Conservation (phyloP, 1,284 basidiomycete species). For the Mycena citricolor region DNA sequence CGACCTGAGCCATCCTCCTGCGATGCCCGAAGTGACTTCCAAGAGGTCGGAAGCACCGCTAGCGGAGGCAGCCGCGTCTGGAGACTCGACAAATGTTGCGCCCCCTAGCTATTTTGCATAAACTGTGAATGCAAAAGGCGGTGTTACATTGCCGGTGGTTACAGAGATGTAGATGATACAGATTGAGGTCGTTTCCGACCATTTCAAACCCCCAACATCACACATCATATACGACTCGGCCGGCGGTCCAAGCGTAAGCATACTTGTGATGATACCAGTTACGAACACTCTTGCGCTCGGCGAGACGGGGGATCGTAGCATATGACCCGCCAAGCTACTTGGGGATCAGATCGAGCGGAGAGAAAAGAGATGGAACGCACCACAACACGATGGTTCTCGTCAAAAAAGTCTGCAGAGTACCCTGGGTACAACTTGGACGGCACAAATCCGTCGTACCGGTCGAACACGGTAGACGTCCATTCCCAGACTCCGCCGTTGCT, state of each 20-base stretch:
- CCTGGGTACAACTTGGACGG: constrained; percentile 83
- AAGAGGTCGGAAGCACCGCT: too few species aligned
- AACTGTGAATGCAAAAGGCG: too few species aligned
- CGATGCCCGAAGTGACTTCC: too few species aligned
- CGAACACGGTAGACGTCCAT: constrained; percentile 87
- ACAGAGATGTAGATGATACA: too few species aligned
- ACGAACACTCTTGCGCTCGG: constrained; percentile 71
- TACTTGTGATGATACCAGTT: constrained; percentile 77
- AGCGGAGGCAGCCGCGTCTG: too few species aligned
- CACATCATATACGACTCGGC: constrained; percentile 61
- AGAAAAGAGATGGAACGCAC: constrained; percentile 48
- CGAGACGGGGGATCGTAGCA: constrained; percentile 80
- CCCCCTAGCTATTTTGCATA: too few species aligned
- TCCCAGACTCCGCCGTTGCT: constrained; percentile 97
- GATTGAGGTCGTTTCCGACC: too few species aligned
- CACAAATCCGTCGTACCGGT: constrained; percentile 73
- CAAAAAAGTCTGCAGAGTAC: constrained; percentile 90
- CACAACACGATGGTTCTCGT: constrained; percentile 80
- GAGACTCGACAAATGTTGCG: too few species aligned
- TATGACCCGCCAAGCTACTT: constrained; percentile 87
- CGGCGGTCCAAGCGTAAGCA: constrained; percentile 47
- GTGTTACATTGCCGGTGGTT: too few species aligned
- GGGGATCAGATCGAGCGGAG: constrained; percentile 7
- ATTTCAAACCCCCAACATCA: constrained; percentile 16
- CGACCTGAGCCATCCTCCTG: too few species aligned